Percentiles rank a stretch among this genome's conserved stretches.
Evolutionary conservation across 352 stramenopile genomes (phyloP).

Genomic region (Phytopythium vexans): DNA sequence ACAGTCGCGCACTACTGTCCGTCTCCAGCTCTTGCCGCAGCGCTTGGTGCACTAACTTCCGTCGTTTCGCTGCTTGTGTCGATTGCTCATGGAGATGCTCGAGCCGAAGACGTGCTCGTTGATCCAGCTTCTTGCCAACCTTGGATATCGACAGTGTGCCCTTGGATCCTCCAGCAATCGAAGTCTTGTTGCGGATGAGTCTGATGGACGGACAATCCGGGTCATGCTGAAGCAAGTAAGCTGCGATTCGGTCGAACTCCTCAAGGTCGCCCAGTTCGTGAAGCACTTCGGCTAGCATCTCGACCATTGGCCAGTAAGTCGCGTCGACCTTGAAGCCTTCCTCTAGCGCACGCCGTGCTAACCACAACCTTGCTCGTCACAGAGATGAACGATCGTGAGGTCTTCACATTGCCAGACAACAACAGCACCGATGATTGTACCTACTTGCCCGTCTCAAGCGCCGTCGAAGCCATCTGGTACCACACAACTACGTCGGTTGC

Average conservation of each 20-base stretch:
- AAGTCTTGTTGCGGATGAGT: slow-evolving; percentile 20
- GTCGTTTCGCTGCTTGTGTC: slow-evolving; percentile 19
- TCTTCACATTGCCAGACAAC: no score
- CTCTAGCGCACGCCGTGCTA: slow-evolving; percentile 54
- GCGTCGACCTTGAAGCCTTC: slow-evolving; percentile 51
- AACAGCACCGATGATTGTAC: not conserved
- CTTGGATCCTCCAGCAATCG: not conserved
- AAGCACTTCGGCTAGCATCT: slow-evolving; percentile 58
- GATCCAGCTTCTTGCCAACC: not conserved
- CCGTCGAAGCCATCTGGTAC: slow-evolving; percentile 61
- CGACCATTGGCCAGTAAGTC: slow-evolving; percentile 62
- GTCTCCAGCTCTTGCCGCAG: slow-evolving; percentile 14
- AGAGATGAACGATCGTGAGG: no score
- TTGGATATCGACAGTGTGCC: no score
- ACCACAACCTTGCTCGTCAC: slow-evolving; percentile 34
- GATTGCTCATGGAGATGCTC: slow-evolving; percentile 20
- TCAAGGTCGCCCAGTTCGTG: slow-evolving; percentile 44
- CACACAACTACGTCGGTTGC: slow-evolving; percentile 75
- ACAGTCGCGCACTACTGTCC: slow-evolving; percentile 20
- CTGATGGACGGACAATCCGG: slow-evolving; percentile 33
- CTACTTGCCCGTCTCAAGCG: slow-evolving; percentile 55
- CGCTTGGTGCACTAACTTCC: slow-evolving; percentile 19
- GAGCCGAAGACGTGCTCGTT: slow-evolving; percentile 13
- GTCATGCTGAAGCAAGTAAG: slow-evolving; percentile 42
- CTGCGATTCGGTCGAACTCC: slow-evolving; percentile 42